Evolutionary conservation across 2,329 filamentous ascomycete species (phyloP).

Genomic region (Pyricularia sp.): DNA sequence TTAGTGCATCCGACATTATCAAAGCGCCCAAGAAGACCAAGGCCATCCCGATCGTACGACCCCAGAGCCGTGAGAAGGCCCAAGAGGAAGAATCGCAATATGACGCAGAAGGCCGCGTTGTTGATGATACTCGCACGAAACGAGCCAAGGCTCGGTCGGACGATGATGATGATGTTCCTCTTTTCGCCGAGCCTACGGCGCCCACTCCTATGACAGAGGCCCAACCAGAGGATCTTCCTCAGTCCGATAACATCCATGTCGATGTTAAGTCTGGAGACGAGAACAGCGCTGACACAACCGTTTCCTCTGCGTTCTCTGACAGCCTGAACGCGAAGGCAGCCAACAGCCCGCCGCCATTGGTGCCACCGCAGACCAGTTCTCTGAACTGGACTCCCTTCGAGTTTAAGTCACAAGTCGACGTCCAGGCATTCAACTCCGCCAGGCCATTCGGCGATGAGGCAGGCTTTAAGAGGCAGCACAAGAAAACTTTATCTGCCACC

Average conservation of each 20-base stretch:
- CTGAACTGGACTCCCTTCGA: conserved; percentile 49
- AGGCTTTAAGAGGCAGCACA: conserved; percentile 29
- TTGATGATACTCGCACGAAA: conserved; percentile 62
- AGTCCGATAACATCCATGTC: conserved; percentile 16
- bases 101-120: conserved; percentile 46
- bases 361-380: conserved; percentile 34
- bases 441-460: conserved; percentile 32
- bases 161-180: conserved; percentile 59
- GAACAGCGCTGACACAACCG: conserved; percentile 32
- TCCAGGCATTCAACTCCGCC: conserved; percentile 38
- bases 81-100: conserved; percentile 22
- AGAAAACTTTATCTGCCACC: conserved; percentile 53
- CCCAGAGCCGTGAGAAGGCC: conserved; percentile 38
- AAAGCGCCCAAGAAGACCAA: conserved; percentile 63
- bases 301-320: conserved; percentile 41
- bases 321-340: conserved; percentile 41
- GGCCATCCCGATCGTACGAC: conserved; percentile 67
- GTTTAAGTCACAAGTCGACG: conserved; percentile 35
- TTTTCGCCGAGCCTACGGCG: conserved; percentile 49
- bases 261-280: conserved; percentile 21
- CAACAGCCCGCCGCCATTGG: conserved; percentile 34
- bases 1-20: conserved; percentile 46
- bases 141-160: conserved; percentile 54
- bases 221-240: conserved; percentile 12
- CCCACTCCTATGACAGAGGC: conserved; percentile 16